Conservation (phyloP, 2,329 filamentous ascomycete species). For the Dothideomycetidae sp. region DNA sequence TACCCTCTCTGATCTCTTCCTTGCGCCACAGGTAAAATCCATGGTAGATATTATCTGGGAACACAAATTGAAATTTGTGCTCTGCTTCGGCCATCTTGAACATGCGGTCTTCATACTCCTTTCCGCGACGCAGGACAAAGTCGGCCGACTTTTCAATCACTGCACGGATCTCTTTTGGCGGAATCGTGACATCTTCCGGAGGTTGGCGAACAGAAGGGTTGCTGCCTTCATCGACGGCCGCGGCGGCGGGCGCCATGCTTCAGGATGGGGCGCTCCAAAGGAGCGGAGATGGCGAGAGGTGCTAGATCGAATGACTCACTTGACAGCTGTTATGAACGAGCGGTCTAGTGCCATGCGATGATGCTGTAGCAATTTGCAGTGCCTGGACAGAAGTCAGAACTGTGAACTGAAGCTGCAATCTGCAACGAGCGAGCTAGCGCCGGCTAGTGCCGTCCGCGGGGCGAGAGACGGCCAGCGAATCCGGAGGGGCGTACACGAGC, state of each 20-base stretch:
- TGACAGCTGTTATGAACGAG: too few relatives aligned
- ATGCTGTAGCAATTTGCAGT: too few relatives aligned
- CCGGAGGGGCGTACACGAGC: too few relatives aligned
- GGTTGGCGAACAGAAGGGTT: constrained; percentile 41
- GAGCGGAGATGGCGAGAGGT: too few relatives aligned
- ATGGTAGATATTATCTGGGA: constrained; percentile 66
- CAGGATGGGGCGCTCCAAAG: too few relatives aligned
- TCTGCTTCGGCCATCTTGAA: constrained; percentile 71
- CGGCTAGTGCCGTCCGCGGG: too few relatives aligned
- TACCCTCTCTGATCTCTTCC: constrained; percentile 67
- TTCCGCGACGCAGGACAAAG: constrained; percentile 59
- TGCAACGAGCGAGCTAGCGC: too few relatives aligned
- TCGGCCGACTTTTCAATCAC: constrained; percentile 90
- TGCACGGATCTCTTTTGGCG: constrained; percentile 67
- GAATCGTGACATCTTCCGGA: constrained; percentile 71
- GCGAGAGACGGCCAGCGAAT: too few relatives aligned
- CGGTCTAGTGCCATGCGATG: too few relatives aligned
- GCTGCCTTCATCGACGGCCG: constrained; percentile 15
- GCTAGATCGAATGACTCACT: too few relatives aligned
- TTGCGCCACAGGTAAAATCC: constrained; percentile 85
- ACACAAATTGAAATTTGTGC: constrained; percentile 84
- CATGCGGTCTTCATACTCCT: constrained; percentile 66
- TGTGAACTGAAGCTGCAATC: too few relatives aligned
- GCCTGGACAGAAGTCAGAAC: too few relatives aligned
- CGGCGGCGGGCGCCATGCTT: constrained; percentile 19